These are phyloP conservation scores for Colletotrichum coccodes DNA, from an alignment of 2,329 filamentous ascomycete species.

Conservation along the genomic window DNA sequence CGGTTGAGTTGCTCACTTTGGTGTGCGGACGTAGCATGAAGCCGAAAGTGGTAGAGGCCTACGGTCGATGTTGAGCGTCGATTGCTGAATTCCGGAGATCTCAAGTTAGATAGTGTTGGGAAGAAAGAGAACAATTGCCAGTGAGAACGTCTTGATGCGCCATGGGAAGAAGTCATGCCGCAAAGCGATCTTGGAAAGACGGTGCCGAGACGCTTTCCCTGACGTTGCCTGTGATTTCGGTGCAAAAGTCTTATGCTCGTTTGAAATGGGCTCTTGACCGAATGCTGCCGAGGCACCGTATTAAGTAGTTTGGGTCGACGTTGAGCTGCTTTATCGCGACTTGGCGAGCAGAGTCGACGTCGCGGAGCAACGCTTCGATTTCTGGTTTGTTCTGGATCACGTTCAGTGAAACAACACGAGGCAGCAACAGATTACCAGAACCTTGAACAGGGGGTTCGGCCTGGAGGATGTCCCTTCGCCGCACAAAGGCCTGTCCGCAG, in stretches of 20 bases:
- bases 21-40: not conserved
- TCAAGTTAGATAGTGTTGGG: not conserved
- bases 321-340: not conserved
- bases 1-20: not conserved
- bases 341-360: not conserved
- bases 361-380: not conserved
- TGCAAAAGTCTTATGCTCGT: not conserved
- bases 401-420: not conserved
- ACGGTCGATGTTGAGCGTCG: not conserved
- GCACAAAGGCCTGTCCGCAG: slow-evolving; percentile 5
- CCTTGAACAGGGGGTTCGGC: not conserved
- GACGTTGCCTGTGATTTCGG: not conserved
- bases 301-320: not conserved
- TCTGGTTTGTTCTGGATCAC: slow-evolving; percentile 4
- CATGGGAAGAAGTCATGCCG: not conserved
- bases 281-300: too few relatives aligned
- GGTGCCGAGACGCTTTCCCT: not conserved
- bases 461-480: not conserved
- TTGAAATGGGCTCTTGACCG: too few relatives aligned
- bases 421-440: too few relatives aligned
- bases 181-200: not conserved
- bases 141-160: not conserved
- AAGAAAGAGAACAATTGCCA: not conserved
- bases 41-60: not conserved
- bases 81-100: not conserved